phyloP scores from a whole-genome alignment of 2,329 filamentous ascomycete species.

The Achaetomium macrosporum region DNA sequence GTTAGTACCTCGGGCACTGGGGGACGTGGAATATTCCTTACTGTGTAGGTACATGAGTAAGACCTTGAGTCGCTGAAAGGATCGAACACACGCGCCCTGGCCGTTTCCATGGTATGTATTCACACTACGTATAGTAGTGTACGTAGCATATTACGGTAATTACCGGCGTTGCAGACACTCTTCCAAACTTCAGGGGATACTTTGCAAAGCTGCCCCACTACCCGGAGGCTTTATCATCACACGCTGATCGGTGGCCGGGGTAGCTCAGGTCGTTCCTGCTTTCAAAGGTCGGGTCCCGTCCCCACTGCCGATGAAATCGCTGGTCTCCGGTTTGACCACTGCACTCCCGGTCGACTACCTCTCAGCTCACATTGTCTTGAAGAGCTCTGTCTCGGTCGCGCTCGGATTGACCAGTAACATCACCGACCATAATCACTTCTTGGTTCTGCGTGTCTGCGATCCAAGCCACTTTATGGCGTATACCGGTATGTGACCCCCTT shows the following conservation, averaged over 20 bases:
- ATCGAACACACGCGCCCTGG: no score
- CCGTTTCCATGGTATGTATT: no score
- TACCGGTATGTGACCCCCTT: constrained; percentile 3
- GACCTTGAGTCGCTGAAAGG: no score
- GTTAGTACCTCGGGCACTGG: no score
- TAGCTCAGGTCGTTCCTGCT: background rate
- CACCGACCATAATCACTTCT: background rate
- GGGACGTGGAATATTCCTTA: no score
- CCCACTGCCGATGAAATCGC: constrained; percentile 7
- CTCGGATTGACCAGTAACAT: constrained; percentile 3
- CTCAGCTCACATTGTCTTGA: background rate
- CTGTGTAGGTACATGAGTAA: no score
- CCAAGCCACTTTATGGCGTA: background rate
- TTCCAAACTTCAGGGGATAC: no score
- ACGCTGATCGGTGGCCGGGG: background rate
- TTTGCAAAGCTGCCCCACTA: no score
- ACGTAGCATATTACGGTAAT: no score
- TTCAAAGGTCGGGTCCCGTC: background rate
- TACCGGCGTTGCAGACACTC: no score
- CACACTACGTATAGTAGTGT: no score
- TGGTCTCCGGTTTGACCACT: constrained; percentile 4
- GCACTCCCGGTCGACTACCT: background rate
- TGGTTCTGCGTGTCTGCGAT: constrained; percentile 13
- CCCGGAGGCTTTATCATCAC: background rate
- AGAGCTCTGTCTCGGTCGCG: background rate